Evolutionary conservation across 2,329 filamentous ascomycete genomes (phyloP).

Genomic region (Hirsutella thompsonii): DNA sequence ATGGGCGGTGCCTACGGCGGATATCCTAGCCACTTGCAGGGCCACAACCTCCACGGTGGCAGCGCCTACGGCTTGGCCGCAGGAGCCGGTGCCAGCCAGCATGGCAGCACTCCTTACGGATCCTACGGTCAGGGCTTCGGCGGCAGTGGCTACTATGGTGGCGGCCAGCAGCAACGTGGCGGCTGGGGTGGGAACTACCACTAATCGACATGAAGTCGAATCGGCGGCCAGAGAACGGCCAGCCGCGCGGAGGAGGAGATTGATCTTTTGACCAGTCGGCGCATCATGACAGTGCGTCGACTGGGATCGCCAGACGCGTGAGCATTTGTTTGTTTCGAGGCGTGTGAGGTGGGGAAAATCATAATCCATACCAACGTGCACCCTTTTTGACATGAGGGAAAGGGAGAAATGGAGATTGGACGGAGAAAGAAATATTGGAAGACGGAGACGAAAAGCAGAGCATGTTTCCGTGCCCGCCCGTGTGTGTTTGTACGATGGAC

Average conservation of each 20-base stretch:
- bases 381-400: not conserved
- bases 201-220: constrained; percentile 22
- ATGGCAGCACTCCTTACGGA: constrained; percentile 38
- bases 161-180: constrained; percentile 28
- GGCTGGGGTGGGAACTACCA: constrained; percentile 51
- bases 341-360: not conserved
- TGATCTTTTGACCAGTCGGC: constrained; percentile 1
- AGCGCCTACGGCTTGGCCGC: constrained; percentile 42
- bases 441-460: constrained; percentile 3
- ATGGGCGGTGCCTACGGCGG: constrained; percentile 39
- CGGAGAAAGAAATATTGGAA: too few relatives aligned
- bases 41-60: constrained; percentile 39
- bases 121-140: constrained; percentile 38
- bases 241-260: too few relatives aligned
- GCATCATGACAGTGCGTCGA: constrained; percentile 7
- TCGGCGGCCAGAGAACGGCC: constrained; percentile 5
- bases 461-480: constrained; percentile 6
- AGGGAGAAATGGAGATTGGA: too few relatives aligned
- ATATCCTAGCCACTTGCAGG: constrained; percentile 42
- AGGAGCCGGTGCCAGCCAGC: constrained; percentile 36
- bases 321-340: not conserved
- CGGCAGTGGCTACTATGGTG: constrained; percentile 31
- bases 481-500: constrained; percentile 25
- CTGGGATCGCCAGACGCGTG: not conserved
- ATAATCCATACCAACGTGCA: not conserved